A percentile compares a stretch with the other conserved stretches of the same genome.
phyloP scores from a whole-genome alignment of 345 rosid species.

The Bruguiera sexangula region DNA sequence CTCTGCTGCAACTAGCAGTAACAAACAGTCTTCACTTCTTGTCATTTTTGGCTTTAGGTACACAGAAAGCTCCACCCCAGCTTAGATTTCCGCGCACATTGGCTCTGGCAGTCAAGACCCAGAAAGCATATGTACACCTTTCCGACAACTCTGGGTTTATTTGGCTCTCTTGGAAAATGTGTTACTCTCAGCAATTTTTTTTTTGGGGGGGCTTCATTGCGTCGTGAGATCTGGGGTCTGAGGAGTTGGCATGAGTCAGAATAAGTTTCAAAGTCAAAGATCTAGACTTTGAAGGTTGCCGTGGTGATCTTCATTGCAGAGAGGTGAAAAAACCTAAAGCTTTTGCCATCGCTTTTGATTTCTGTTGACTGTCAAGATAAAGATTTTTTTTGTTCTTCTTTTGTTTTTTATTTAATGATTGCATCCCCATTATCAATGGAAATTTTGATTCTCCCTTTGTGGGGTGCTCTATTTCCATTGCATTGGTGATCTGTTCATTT shows the following conservation, averaged over 20 bases:
- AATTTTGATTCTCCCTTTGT: constrained; percentile 1
- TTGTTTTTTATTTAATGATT: background rate
- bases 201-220: background rate
- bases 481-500: constrained; percentile 30
- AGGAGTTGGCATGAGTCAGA: constrained; percentile 20
- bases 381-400: background rate
- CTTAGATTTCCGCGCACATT: constrained; percentile 55
- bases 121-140: constrained; percentile 27
- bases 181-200: constrained; percentile 5
- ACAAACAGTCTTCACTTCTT: constrained; percentile 23
- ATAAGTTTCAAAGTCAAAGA: constrained; percentile 30
- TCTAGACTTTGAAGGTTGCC: constrained; percentile 38
- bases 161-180: constrained; percentile 19
- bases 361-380: background rate
- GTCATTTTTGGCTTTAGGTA: constrained; percentile 40
- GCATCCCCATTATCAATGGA: background rate
- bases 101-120: constrained; percentile 20
- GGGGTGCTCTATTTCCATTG: constrained; percentile 5
- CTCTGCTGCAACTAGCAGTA: constrained; percentile 11
- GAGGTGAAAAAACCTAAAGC: constrained; percentile 29
- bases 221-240: constrained; percentile 46
- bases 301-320: constrained; percentile 16
- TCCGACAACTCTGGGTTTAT: constrained; percentile 32
- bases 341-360: background rate
- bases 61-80: constrained; percentile 58